Conservation (phyloP, 768 basidiomycete species). For the Lentinula raphanica region DNA sequence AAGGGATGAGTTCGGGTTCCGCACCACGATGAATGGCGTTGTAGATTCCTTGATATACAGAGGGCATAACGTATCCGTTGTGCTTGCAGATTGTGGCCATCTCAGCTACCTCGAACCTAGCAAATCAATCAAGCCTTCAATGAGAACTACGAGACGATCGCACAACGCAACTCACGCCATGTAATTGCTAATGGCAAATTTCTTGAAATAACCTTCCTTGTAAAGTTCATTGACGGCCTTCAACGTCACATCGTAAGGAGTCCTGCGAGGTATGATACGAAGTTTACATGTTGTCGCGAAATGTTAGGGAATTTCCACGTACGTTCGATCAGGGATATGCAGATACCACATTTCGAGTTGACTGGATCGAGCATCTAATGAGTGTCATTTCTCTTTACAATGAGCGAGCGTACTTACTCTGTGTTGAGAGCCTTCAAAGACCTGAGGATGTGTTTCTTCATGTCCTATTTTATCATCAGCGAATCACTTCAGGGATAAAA, state of each 20-base stretch:
- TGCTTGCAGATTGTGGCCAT: constrained; percentile 52
- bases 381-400: too few relatives aligned
- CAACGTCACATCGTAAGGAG: constrained; percentile 52
- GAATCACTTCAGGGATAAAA: background rate
- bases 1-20: constrained; percentile 46
- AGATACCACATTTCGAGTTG: constrained; percentile 50
- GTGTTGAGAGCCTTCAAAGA: constrained; percentile 43
- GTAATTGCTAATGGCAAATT: constrained; percentile 60
- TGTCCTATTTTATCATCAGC: background rate
- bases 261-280: constrained; percentile 18
- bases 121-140: background rate
- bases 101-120: constrained; percentile 58
- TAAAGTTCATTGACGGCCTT: constrained; percentile 50
- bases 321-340: constrained; percentile 46
- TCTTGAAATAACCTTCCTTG: constrained; percentile 53
- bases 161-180: constrained; percentile 30
- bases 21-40: constrained; percentile 35
- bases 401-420: constrained; percentile 40
- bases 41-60: constrained; percentile 49
- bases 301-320: background rate
- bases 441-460: background rate
- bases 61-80: constrained; percentile 52
- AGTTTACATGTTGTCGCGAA: background rate
- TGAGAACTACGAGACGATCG: background rate
- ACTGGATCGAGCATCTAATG: constrained; percentile 27